Evolutionary conservation across 768 basidiomycete genomes (phyloP), one percentile per base, ranked within the genome.

Genomic region (Lanmaoa pseudosensibilis): DNA sequence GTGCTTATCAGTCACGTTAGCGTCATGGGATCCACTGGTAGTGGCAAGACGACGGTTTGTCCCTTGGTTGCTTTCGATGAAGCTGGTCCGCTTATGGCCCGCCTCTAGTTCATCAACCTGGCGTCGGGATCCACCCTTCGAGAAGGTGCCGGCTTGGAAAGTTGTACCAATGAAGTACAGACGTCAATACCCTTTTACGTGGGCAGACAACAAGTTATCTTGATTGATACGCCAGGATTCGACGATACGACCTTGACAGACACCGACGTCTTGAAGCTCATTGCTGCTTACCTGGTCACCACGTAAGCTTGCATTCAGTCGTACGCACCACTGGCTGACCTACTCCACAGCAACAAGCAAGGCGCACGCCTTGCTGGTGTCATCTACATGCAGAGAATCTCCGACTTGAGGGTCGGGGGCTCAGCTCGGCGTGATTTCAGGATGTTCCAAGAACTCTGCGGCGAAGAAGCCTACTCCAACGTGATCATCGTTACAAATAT

Each of bases 181-280:
- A 64, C 60, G 8, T 73, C 70, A 0, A 3, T 49, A 16, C 58
- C 66, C 41, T 73, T 71, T 36, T 25, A 51, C 43, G 38, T 71
- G 15, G 62, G 63, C 50, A 75, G 75, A 7, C 70, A 71, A 10
- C 66, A 57, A n/a, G 73, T 85, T 34, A 71, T 74, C 13, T 68
- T 86, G 30, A 76, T 86, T 50, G 85, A 86, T 57, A 86, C 84
- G 0, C 84, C 84, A 8, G 84, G 84, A 1, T 86, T 85, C 61
- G 84, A 85, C 64, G 83, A 85, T 57, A 80, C 83, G 4, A 62
- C 50, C 30, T 65, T 74, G 57, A 80, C 77, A 36, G 83, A 84
- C 58, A 75, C 77, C 1, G 81, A 80, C 36, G 74, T 84, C 30
- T 60, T 84, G 38, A 76, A 73, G 43, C 75, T 80, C 75, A 83